phyloP scores from a whole-genome alignment of 306 rosid genomes.

The Casuarina glauca region DNA sequence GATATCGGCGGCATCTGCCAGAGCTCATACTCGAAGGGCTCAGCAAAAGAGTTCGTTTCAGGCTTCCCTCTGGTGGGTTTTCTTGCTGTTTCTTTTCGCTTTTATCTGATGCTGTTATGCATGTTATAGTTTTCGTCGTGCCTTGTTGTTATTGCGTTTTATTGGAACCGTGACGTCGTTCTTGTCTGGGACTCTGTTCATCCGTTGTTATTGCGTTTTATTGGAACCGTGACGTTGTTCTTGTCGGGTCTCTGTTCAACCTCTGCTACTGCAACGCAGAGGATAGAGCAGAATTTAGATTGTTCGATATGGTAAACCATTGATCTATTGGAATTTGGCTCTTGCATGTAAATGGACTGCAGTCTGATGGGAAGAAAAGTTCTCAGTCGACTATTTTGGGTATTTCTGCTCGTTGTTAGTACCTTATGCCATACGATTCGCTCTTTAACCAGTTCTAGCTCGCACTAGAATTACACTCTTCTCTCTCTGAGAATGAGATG shows the following conservation, averaged over 20 bases:
- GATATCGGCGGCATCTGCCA: conserved; percentile 78
- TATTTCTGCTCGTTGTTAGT: too few relatives aligned
- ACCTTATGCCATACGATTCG: too few relatives aligned
- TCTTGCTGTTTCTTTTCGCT: not conserved
- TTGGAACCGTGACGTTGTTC: not conserved
- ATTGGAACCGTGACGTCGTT: too few relatives aligned
- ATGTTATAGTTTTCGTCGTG: too few relatives aligned
- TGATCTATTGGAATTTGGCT: not conserved
- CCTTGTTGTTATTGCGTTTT: not conserved
- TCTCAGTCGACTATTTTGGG: too few relatives aligned
- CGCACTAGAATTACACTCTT: too few relatives aligned
- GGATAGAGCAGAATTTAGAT: not conserved
- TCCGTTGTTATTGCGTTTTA: not conserved
- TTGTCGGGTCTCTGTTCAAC: not conserved
- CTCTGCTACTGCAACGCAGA: not conserved
- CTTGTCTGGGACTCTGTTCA: too few relatives aligned
- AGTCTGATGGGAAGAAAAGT: not conserved
- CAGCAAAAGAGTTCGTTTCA: conserved; percentile 41
- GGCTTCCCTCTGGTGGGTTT: conserved; percentile 55
- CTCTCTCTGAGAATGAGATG: not conserved
- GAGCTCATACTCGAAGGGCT: conserved; percentile 69
- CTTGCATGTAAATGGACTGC: not conserved
- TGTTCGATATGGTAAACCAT: not conserved
- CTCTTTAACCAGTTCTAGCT: not conserved
- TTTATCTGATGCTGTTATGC: not conserved